Evolutionary conservation across 164 flowering plant species (phyloP).

Genomic region (Brasenia schreberi): DNA sequence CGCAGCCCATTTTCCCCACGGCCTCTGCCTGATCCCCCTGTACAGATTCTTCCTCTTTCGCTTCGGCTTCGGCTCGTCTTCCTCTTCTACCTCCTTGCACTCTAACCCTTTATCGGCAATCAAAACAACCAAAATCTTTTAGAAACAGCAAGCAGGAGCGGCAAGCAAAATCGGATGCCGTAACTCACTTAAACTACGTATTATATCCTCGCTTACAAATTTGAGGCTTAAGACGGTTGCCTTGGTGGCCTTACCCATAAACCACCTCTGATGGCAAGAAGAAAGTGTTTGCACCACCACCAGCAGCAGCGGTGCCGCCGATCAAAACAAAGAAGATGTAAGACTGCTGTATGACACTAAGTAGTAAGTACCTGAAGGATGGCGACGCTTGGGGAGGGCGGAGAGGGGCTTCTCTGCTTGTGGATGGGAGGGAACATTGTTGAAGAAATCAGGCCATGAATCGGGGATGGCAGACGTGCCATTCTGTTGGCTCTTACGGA

Average conservation of each 20-base stretch:
- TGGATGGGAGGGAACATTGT: not conserved
- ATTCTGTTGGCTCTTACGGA: not conserved
- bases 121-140: not conserved
- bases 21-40: conserved; percentile 64
- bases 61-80: conserved; percentile 5
- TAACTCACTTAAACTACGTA: too few species aligned
- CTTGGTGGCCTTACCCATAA: too few species aligned
- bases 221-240: too few species aligned
- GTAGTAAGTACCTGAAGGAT: not conserved
- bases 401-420: too few species aligned
- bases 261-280: too few species aligned
- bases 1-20: conserved; percentile 76
- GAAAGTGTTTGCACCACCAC: too few species aligned
- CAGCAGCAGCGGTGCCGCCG: too few species aligned
- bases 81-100: not conserved
- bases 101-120: not conserved
- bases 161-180: not conserved
- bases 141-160: not conserved
- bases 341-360: not conserved
- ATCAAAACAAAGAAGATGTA: too few species aligned
- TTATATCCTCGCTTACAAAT: too few species aligned
- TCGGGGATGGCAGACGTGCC: not conserved
- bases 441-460: not conserved
- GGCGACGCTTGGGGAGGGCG: not conserved
- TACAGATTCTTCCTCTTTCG: conserved; percentile 35